Evolutionary conservation across 176 grass and related monocot genomes (phyloP).

Genomic region (Eleusine coracana): DNA sequence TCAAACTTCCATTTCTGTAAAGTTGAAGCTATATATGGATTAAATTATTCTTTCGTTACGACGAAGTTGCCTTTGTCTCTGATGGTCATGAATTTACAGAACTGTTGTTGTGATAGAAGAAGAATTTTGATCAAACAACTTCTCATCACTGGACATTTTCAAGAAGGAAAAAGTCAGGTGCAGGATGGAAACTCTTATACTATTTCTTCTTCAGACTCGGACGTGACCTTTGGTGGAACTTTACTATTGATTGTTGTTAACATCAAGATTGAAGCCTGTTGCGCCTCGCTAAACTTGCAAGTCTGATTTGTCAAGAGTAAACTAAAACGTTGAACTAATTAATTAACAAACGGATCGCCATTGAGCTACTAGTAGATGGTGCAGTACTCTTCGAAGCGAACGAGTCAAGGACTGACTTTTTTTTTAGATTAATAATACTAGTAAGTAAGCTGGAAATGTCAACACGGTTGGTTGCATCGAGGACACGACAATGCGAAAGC

Average conservation of each 20-base stretch:
- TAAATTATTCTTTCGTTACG: no score
- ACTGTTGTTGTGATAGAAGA: no score
- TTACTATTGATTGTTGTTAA: neutral
- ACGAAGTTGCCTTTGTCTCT: no score
- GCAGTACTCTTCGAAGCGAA: conserved; percentile 32
- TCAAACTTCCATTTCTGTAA: no score
- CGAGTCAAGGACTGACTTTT: conserved; percentile 29
- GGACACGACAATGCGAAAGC: conserved; percentile 16
- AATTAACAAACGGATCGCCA: neutral
- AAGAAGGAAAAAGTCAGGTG: neutral
- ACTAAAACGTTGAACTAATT: neutral
- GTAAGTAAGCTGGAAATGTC: conserved; percentile 28
- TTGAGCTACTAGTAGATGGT: neutral
- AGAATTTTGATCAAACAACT: no score
- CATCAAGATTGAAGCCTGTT: neutral
- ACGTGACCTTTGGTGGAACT: neutral
- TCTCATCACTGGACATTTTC: neutral
- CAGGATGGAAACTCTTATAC: neutral
- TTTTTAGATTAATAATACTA: neutral
- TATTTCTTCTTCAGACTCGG: neutral
- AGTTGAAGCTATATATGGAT: no score
- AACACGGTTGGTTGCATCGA: conserved; percentile 52
- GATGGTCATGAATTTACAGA: no score
- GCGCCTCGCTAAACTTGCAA: neutral
- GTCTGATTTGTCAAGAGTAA: conserved; percentile 1